Base-by-base conservation (phyloP, 805 yeast genomes). In the Saccharomycopsis olivae region DNA sequence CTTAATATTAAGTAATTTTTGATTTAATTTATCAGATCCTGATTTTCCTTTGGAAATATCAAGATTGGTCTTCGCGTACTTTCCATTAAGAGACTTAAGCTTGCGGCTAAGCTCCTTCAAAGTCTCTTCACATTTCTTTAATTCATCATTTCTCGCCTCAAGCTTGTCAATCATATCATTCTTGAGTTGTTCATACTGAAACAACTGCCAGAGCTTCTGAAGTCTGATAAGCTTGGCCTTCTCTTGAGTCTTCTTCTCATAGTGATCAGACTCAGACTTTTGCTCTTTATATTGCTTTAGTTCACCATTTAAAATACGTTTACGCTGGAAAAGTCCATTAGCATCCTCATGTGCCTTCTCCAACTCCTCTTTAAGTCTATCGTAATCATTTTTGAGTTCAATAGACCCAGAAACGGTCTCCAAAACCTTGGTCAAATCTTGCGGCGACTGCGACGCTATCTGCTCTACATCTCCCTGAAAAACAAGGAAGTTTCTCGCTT, bases 401-500 rank as follows among this genome's bases (percentile, higher is more conserved):
- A 65, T 58, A 0, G 95, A 83, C 0, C 96, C 95, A 45, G 94
- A 81, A 20, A 92, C 75, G 13, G 75, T 75, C 59, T 92, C 98
- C 40, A 92, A 64, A 46, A 88, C 58, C 33, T 62, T 67, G 2
- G 94, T 74, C 44, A 92, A 65, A 29, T 86, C 94, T 18, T 59
- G 58, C 0, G 96, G 75, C 0, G 89, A 75, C 55, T 88, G 94
- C 0, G 94, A 70, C 0, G 97, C 97, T 30, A 92, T 77, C 50
- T 78, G 81, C 56, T 89, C 97, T 37, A 92, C 94, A 55, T 89
- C 97, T 45, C 98, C 97, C 63, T 92, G 98, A 55, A 89, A 87
- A 5, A 92, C 97, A 45, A 92, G 62, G 52, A 89, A 89, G 57
- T 92, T 92, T 54, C 85, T 71, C 1, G 96, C 96, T 54, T 82